Evolutionary conservation across 208 protist genomes (phyloP).

Genomic region (Acanthamoeba rhysodes): DNA sequence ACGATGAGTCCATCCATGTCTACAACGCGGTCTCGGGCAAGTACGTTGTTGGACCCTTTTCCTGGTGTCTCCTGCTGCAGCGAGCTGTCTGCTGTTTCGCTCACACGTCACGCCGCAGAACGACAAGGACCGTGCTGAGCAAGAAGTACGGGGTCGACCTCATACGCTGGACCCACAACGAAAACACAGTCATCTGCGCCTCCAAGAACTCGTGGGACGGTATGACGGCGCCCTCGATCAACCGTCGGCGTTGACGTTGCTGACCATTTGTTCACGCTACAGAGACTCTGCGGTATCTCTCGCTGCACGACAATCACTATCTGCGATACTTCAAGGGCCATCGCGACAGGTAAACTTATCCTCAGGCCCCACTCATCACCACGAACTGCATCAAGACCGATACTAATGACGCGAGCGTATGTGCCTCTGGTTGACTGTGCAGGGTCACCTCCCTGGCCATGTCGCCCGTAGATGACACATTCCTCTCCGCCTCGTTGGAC

Average conservation of each 20-base stretch:
- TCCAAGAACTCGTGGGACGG: slow-evolving; percentile 88
- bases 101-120: slow-evolving; percentile 2
- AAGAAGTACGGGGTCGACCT: slow-evolving; percentile 87
- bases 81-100: neutral
- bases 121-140: slow-evolving; percentile 79
- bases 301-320: slow-evolving; percentile 88
- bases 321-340: slow-evolving; percentile 89
- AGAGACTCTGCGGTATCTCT: slow-evolving; percentile 88
- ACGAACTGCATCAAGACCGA: too few species aligned
- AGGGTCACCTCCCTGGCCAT: slow-evolving; percentile 82
- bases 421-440: neutral
- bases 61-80: neutral
- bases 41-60: slow-evolving; percentile 65
- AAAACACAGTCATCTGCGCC: slow-evolving; percentile 84
- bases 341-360: slow-evolving; percentile 85
- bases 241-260: too few species aligned
- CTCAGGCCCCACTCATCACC: too few species aligned
- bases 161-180: slow-evolving; percentile 85
- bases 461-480: slow-evolving; percentile 84
- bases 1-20: slow-evolving; percentile 86
- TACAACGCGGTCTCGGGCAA: slow-evolving; percentile 84
- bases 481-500: slow-evolving; percentile 84
- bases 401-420: too few species aligned
- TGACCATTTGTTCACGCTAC: neutral
- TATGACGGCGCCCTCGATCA: slow-evolving; percentile 47